Percentiles rank a stretch among this genome's conserved stretches.
phyloP scores from a whole-genome alignment of 768 basidiomycete species.

The Psilocybe sp. region DNA sequence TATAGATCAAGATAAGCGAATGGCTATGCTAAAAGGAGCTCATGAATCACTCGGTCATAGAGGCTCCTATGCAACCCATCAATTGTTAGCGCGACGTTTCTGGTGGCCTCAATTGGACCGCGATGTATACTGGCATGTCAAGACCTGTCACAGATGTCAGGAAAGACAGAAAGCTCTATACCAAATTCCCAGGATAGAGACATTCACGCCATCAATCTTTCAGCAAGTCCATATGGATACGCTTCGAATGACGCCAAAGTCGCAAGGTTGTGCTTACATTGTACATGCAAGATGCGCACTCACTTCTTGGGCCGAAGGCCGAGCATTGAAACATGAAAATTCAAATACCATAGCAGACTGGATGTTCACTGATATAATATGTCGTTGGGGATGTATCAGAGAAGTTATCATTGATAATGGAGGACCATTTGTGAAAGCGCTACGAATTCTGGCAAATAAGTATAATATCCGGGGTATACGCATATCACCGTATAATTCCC shows the following conservation, averaged over 20 bases:
- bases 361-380: conserved; percentile 28
- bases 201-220: conserved; percentile 8
- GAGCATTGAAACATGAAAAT: conserved; percentile 17
- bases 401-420: conserved; percentile 45
- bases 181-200: conserved; percentile 14
- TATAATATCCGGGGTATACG: conserved; percentile 18
- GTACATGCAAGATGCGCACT: conserved; percentile 19
- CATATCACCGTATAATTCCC: conserved; percentile 20
- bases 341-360: conserved; percentile 17
- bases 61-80: conserved; percentile 16
- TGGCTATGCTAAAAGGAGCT: conserved; percentile 16
- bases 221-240: conserved; percentile 4
- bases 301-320: conserved; percentile 19
- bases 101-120: conserved; percentile 26
- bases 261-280: conserved; percentile 18
- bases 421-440: conserved; percentile 13
- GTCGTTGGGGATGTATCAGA: conserved; percentile 35
- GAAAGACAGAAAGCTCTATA: conserved; percentile 13
- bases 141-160: conserved; percentile 23
- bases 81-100: conserved; percentile 16
- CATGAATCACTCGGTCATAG: conserved; percentile 25
- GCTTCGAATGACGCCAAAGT: conserved; percentile 9
- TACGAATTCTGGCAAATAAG: conserved; percentile 15
- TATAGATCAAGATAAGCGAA: conserved; percentile 11
- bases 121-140: conserved; percentile 23